These are phyloP conservation scores for Leccinum angustisporum DNA, from an alignment of 1,284 basidiomycete species.

Conservation along the genomic window DNA sequence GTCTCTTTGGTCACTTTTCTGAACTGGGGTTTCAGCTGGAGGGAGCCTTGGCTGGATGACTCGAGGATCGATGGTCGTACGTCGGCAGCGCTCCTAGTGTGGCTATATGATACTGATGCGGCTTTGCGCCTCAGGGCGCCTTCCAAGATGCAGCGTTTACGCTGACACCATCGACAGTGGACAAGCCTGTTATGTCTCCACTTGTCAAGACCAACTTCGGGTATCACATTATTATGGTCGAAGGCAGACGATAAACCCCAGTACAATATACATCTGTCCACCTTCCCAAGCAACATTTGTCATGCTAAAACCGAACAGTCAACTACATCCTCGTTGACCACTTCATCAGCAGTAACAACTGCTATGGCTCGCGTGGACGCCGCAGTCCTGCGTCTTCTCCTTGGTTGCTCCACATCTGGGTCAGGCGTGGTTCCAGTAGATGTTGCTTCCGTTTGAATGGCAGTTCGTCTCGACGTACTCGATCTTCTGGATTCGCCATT, in stretches of 20 bases:
- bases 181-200: conserved; percentile 68
- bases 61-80: conserved; percentile 75
- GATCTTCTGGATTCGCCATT: conserved; percentile 34
- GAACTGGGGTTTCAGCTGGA: conserved; percentile 51
- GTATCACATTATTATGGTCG: conserved; percentile 89
- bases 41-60: conserved; percentile 84
- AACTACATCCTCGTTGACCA: conserved; percentile 39
- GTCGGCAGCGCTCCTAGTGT: conserved; percentile 18
- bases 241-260: conserved; percentile 62
- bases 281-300: conserved; percentile 7
- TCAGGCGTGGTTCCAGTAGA: conserved; percentile 54
- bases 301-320: conserved; percentile 23
- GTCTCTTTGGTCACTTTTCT: not conserved
- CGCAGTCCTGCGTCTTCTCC: conserved; percentile 39
- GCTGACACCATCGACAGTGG: conserved; percentile 72
- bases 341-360: conserved; percentile 38
- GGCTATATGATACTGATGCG: not conserved
- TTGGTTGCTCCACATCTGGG: conserved; percentile 59
- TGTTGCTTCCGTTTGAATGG: conserved; percentile 44
- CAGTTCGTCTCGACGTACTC: conserved; percentile 38
- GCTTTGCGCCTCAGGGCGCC: conserved; percentile 43
- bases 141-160: conserved; percentile 85
- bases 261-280: conserved; percentile 27
- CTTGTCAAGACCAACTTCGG: conserved; percentile 80
- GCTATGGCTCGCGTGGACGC: conserved; percentile 33